Evolutionary conservation across 1,139 yeast species (phyloP).

Genomic region (Debaryomyces singareniensis): DNA sequence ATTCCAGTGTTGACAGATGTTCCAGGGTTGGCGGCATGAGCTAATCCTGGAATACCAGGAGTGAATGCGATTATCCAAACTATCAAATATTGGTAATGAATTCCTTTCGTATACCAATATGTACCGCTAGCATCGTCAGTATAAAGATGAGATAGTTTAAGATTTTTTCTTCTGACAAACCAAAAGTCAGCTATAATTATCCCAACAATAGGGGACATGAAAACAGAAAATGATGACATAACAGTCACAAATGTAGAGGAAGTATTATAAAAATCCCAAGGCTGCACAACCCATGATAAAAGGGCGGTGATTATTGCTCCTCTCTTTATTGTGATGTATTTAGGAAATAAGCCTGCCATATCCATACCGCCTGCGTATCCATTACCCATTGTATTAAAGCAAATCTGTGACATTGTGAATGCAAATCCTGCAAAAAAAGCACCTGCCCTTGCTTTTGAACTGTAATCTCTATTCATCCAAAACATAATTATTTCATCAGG

Average conservation of each 20-base stretch:
- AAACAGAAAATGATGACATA: not conserved
- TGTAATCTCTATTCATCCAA: not conserved
- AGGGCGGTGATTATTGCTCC: not conserved
- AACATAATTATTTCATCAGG: not conserved
- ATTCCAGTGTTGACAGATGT: too few relatives aligned
- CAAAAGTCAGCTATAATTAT: not conserved
- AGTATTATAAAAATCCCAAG: not conserved
- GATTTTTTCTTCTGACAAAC: not conserved
- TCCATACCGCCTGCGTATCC: not conserved
- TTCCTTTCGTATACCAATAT: not conserved
- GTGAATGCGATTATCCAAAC: too few relatives aligned
- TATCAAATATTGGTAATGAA: too few relatives aligned
- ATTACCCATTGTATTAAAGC: not conserved
- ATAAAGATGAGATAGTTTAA: not conserved
- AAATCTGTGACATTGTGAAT: not conserved
- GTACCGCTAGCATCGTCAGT: not conserved
- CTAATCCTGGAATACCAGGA: too few relatives aligned
- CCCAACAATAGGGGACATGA: not conserved
- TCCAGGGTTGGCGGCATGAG: too few relatives aligned
- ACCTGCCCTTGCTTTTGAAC: not conserved
- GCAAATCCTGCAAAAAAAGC: not conserved
- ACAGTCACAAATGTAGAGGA: not conserved
- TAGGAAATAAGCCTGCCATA: slow-evolving; percentile 1
- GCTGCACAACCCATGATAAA: not conserved
- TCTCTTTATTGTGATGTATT: not conserved